These are phyloP conservation scores for Rhizoctonia solani DNA, from an alignment of 1,284 basidiomycete species.

Conservation along the genomic window DNA sequence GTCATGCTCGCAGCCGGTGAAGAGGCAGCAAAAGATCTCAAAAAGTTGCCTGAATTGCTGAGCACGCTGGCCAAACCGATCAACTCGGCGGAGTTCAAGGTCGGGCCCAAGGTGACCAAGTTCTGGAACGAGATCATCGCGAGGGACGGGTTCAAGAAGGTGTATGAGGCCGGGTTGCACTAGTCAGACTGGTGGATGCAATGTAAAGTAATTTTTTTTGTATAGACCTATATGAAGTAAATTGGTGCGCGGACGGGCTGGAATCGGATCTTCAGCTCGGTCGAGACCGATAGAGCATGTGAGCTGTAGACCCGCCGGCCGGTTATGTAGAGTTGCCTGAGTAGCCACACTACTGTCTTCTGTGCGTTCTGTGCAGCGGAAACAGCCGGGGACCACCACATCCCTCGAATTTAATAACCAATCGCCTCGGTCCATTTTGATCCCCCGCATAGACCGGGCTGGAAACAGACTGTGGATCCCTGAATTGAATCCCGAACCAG, in stretches of 20 bases:
- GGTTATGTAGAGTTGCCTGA: too few species aligned
- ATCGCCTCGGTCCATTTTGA: constrained; percentile 15
- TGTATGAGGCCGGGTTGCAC: constrained; percentile 39
- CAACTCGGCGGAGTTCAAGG: constrained; percentile 34
- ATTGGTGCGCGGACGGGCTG: too few species aligned
- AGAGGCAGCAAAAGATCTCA: constrained; percentile 44
- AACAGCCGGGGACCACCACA: background rate
- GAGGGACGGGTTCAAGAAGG: constrained; percentile 47
- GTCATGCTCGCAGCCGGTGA: constrained; percentile 61
- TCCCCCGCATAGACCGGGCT: constrained; percentile 11
- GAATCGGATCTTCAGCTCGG: too few species aligned
- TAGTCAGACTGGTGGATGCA: background rate
- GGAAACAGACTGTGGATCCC: background rate
- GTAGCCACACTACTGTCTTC: too few species aligned
- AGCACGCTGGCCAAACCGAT: constrained; percentile 19
- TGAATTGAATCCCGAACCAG: background rate
- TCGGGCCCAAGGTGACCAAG: constrained; percentile 45
- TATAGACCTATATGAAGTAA: background rate
- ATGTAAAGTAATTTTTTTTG: too few species aligned
- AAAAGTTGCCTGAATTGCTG: constrained; percentile 41
- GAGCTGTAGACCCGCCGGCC: too few species aligned
- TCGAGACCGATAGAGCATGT: constrained; percentile 1
- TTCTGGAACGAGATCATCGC: constrained; percentile 49
- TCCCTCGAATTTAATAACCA: too few species aligned
- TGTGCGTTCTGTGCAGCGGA: too few species aligned